phyloP scores from a whole-genome alignment of 139 green algal species.

The Raphidocelis subcapitata region DNA sequence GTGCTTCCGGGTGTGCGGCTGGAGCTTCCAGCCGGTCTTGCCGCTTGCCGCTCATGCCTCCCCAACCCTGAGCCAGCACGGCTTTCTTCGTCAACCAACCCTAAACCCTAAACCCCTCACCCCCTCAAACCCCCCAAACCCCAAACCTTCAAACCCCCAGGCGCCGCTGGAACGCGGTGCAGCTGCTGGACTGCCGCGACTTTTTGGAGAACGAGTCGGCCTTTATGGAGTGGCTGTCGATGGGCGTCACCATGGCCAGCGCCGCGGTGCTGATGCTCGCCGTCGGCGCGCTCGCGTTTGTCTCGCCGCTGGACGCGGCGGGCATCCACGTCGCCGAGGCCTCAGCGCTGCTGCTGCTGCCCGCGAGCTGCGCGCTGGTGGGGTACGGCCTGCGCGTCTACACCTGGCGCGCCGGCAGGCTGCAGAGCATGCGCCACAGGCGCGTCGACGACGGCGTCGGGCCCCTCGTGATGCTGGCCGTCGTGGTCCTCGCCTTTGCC shows the following conservation, averaged over 20 bases:
- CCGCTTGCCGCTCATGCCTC: too few species aligned
- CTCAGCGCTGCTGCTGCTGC: conserved; percentile 19
- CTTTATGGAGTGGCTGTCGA: conserved; percentile 18
- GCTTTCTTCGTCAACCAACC: too few species aligned
- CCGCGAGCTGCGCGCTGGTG: conserved; percentile 16
- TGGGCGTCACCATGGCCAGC: conserved; percentile 20
- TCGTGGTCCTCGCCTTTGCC: conserved; percentile 12
- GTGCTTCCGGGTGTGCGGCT: too few species aligned
- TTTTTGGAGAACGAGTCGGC: conserved; percentile 18
- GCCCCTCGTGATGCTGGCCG: conserved; percentile 8
- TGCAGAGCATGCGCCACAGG: conserved; percentile 19
- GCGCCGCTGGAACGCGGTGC: conserved; percentile 7
- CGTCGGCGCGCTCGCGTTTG: conserved; percentile 4
- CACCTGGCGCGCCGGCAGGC: conserved; percentile 13
- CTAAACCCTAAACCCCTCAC: too few species aligned
- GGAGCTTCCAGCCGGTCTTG: too few species aligned
- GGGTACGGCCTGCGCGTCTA: conserved; percentile 18
- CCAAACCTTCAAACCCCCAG: too few species aligned
- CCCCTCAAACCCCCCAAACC: too few species aligned
- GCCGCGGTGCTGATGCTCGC: conserved; percentile 17
- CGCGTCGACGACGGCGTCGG: conserved; percentile 20
- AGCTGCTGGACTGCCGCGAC: conserved; percentile 22
- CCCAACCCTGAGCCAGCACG: too few species aligned
- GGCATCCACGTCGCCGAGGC: conserved; percentile 19
- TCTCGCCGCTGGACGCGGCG: conserved; percentile 8